Percentiles rank a stretch among this genome's conserved stretches.
Evolutionary conservation across 257 asterid genomes (phyloP).

Genomic region (Linaria vulgaris): DNA sequence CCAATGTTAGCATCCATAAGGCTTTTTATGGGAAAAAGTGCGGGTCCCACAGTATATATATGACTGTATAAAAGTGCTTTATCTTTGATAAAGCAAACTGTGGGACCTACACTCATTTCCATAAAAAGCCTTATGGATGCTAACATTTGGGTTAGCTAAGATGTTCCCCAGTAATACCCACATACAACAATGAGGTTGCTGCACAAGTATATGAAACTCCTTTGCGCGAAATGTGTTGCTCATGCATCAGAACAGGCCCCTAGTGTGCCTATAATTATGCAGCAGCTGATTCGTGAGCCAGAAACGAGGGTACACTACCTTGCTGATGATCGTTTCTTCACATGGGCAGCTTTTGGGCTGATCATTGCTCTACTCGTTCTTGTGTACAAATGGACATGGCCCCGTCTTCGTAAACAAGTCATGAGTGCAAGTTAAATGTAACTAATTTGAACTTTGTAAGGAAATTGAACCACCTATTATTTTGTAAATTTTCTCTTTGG

Average conservation of each 20-base stretch:
- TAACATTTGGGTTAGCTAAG: too few relatives aligned
- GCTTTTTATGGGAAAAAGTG: too few relatives aligned
- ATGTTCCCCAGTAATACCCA: too few relatives aligned
- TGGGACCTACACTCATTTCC: too few relatives aligned
- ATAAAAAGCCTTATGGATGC: too few relatives aligned
- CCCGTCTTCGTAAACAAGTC: constrained; percentile 73
- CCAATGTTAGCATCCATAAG: too few relatives aligned
- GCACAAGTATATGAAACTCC: constrained; percentile 43
- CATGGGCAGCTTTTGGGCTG: constrained; percentile 86
- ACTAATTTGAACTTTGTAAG: too few relatives aligned
- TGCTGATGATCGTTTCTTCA: constrained; percentile 67
- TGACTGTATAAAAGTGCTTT: too few relatives aligned
- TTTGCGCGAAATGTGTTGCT: constrained; percentile 33
- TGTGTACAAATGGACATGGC: constrained; percentile 68
- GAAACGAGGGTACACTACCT: constrained; percentile 45
- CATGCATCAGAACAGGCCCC: constrained; percentile 39
- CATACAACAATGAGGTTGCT: constrained; percentile 28
- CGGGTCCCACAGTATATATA: too few relatives aligned
- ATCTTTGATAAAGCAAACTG: too few relatives aligned
- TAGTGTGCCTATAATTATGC: constrained; percentile 33
- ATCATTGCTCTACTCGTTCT: constrained; percentile 77
- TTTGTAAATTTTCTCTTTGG: too few relatives aligned
- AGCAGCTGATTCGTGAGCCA: constrained; percentile 37
- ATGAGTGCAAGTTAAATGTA: constrained; percentile 24
- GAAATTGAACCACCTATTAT: too few relatives aligned